Evolutionary conservation across 2,329 filamentous ascomycete genomes (phyloP), one percentile per base, ranked within the genome.

Genomic region (Aureobasidium zeae): DNA sequence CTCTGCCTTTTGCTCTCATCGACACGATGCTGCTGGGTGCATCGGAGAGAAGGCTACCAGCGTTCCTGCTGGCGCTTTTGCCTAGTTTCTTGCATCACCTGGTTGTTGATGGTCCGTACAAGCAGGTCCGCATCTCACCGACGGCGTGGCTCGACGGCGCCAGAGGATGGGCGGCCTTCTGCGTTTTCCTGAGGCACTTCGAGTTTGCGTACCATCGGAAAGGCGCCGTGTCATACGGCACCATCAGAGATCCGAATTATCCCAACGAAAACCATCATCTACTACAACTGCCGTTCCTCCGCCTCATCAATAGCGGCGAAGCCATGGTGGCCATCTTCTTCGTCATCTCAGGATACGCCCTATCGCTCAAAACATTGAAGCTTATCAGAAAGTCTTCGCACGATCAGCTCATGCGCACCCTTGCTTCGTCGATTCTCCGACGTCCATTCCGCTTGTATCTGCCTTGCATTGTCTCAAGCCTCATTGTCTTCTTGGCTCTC

Each of bases 121-220:
- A 20, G 24, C 26, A 24, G 15, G 21, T 20, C 11, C 32, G 33
- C 13, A 11, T 38, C 13, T 22, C 33, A 17, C 26, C 44, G 11
- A 79, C 76, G 4, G 74, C 76, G n/a, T 79, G 75, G 51, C 66
- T 79, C 15, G 79, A 83, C 51, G 79, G 79, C 11, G 63, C 83
- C 11, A 65, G 80, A 54, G 79, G 80, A 3, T 80, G 83, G 49
- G 78, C 79, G 4, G 77, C 79, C 2, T 67, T 83, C 21, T 56
- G 82, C 20, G 79, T 83, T 11, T 83, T 81, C 57, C 66, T 71
- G 51, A 74, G 79, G 42, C 76, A 81, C 57, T 70, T 80, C 55
- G 60, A 73, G 13, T 44, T 49, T 12, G 36, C 38, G 8, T 49
- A 49, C 26, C 43, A 46, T 29, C 32, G 46, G 19, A 47, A 45